These are phyloP conservation scores for Orychophragmus violaceus DNA, from an alignment of 345 rosid species.

Conservation along the genomic window DNA sequence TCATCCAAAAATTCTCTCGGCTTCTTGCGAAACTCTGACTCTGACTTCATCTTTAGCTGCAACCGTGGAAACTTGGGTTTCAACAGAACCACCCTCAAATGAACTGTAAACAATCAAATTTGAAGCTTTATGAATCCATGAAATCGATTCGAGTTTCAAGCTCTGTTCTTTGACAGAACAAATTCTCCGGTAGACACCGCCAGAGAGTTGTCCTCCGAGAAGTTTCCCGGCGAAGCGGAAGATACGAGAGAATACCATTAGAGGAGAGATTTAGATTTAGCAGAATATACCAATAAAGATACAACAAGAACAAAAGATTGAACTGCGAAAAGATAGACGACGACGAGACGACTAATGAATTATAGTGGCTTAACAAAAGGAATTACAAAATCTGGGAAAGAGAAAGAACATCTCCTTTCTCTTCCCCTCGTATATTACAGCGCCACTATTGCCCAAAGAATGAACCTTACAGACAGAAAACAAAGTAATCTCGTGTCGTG, in stretches of 20 bases:
- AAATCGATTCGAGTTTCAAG: slow-evolving; percentile 7
- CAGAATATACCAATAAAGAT: background rate
- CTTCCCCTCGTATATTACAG: slow-evolving; percentile 19
- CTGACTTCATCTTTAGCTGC: background rate
- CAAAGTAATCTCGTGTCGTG: slow-evolving; percentile 21
- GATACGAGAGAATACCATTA: slow-evolving; percentile 36
- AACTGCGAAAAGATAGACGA: background rate
- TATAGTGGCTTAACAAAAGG: background rate
- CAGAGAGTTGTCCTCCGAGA: slow-evolving; percentile 3
- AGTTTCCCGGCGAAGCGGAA: slow-evolving; percentile 14
- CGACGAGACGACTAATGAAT: background rate
- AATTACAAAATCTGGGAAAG: slow-evolving; percentile 15
- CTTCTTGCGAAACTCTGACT: slow-evolving; percentile 32
- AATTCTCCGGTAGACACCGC: background rate
- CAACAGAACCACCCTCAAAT: slow-evolving; percentile 20
- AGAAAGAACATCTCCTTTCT: background rate
- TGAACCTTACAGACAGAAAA: slow-evolving; percentile 32
- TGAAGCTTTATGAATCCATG: background rate
- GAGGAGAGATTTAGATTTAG: background rate
- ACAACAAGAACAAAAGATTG: background rate
- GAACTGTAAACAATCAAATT: slow-evolving; percentile 4
- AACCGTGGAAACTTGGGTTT: slow-evolving; percentile 25
- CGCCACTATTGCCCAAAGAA: slow-evolving; percentile 34
- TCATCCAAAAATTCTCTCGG: slow-evolving; percentile 48
- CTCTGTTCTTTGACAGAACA: background rate